These are phyloP conservation scores for Megacollybia marginata DNA, from an alignment of 768 basidiomycete species.

Conservation along the genomic window DNA sequence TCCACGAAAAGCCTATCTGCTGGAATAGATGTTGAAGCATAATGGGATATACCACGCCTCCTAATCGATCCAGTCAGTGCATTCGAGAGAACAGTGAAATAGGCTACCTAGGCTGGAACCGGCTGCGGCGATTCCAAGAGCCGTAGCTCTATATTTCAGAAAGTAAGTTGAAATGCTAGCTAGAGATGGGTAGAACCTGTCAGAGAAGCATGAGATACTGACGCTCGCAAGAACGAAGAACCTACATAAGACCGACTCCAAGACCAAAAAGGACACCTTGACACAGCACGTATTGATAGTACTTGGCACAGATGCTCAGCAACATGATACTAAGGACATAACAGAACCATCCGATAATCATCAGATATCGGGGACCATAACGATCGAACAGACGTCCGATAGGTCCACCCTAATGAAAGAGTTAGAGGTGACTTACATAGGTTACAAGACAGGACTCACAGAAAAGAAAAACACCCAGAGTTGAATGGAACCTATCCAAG, in stretches of 20 bases:
- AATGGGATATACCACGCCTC: conserved; percentile 66
- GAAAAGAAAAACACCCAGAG: conserved; percentile 66
- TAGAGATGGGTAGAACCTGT: conserved; percentile 64
- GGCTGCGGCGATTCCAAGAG: conserved; percentile 61
- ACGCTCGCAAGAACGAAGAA: conserved; percentile 5
- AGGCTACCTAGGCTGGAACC: conserved; percentile 58
- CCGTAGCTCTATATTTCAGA: conserved; percentile 56
- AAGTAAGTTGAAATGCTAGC: conserved; percentile 65
- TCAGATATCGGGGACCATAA: conserved; percentile 49
- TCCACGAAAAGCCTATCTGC: conserved; percentile 54
- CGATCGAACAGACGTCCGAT: conserved; percentile 55
- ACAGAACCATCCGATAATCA: conserved; percentile 43
- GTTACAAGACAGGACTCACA: conserved; percentile 26
- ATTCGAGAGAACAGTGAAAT: neutral
- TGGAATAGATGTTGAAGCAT: conserved; percentile 52
- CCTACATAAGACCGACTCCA: conserved; percentile 58
- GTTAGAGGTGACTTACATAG: neutral
- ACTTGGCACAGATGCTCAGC: conserved; percentile 49
- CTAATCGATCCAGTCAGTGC: conserved; percentile 20
- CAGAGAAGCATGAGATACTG: conserved; percentile 6
- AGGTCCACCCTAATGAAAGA: conserved; percentile 43
- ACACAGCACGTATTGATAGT: conserved; percentile 53
- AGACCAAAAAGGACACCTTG: conserved; percentile 64
- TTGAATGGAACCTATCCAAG: conserved; percentile 68
- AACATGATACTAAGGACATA: conserved; percentile 47